Percentiles rank a stretch among this genome's conserved stretches.
Conservation (phyloP, 2,329 filamentous ascomycete species). For the Parastagonospora nodorum region DNA sequence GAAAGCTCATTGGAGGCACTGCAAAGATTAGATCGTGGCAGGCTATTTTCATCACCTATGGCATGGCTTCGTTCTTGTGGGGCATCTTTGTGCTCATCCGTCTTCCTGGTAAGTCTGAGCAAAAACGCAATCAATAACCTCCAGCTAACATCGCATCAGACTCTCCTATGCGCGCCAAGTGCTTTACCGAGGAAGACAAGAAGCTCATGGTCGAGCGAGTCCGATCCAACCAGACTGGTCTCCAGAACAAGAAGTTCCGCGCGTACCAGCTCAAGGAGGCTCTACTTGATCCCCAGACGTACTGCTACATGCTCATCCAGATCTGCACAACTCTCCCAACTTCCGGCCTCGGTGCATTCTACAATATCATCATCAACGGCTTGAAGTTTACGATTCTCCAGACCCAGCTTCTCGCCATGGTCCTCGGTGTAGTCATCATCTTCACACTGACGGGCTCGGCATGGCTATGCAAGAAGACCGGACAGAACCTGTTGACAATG, state of each 20-base stretch:
- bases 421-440: slow-evolving; percentile 75
- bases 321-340: slow-evolving; percentile 76
- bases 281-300: slow-evolving; percentile 66
- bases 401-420: slow-evolving; percentile 77
- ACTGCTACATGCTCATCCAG: slow-evolving; percentile 63
- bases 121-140: neutral
- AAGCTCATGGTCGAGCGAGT: slow-evolving; percentile 56
- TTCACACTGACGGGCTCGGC: slow-evolving; percentile 68
- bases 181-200: slow-evolving; percentile 70
- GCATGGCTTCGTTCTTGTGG: slow-evolving; percentile 66
- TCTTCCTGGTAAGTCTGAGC: slow-evolving; percentile 30
- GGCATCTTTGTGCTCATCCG: slow-evolving; percentile 60
- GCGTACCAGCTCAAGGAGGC: slow-evolving; percentile 61
- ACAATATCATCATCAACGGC: slow-evolving; percentile 73
- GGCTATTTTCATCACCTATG: slow-evolving; percentile 70
- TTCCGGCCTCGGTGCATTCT: slow-evolving; percentile 73
- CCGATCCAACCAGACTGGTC: slow-evolving; percentile 53
- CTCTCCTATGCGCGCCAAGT: slow-evolving; percentile 73
- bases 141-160: slow-evolving; percentile 46
- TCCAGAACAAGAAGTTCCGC: slow-evolving; percentile 57
- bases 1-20: slow-evolving; percentile 19
- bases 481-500: slow-evolving; percentile 73
- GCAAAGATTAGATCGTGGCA: slow-evolving; percentile 69
- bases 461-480: slow-evolving; percentile 69
- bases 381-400: slow-evolving; percentile 69